A percentile compares a stretch with the other conserved stretches of the same genome.
phyloP scores from a whole-genome alignment of 768 basidiomycete genomes.

The Amanita jacksonii region DNA sequence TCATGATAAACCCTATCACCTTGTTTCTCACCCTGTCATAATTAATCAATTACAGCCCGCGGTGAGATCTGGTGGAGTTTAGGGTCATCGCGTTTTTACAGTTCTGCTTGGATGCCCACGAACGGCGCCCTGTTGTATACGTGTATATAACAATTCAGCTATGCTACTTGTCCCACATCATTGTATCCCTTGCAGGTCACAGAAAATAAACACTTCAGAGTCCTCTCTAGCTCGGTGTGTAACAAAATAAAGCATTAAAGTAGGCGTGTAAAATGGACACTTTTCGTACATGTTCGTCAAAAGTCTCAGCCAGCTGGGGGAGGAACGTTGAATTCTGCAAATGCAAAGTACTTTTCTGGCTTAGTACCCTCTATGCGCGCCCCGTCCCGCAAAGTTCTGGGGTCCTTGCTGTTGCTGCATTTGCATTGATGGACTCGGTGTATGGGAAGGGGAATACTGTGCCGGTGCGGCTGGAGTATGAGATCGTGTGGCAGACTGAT shows the following conservation, averaged over 20 bases:
- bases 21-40: too few relatives aligned
- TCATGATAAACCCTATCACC: too few relatives aligned
- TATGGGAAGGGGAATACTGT: conserved; percentile 1
- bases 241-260: conserved; percentile 5
- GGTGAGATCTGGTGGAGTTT: too few relatives aligned
- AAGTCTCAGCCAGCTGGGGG: background rate
- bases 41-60: too few relatives aligned
- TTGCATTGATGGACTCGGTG: conserved; percentile 3
- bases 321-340: background rate
- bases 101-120: too few relatives aligned
- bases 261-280: background rate
- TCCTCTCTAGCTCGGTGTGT: conserved; percentile 1
- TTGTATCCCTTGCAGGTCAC: background rate
- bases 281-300: conserved; percentile 4
- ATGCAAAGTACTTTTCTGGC: background rate
- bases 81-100: too few relatives aligned
- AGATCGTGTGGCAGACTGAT: conserved; percentile 12
- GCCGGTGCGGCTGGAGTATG: background rate
- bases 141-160: conserved; percentile 2
- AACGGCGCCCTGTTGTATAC: too few relatives aligned
- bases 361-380: conserved; percentile 20
- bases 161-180: background rate
- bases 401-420: conserved; percentile 12
- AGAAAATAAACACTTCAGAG: background rate
- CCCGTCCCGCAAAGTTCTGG: conserved; percentile 27